Evolutionary conservation across 352 stramenopile species (phyloP).

Genomic region (Phytopythium ostracodes): DNA sequence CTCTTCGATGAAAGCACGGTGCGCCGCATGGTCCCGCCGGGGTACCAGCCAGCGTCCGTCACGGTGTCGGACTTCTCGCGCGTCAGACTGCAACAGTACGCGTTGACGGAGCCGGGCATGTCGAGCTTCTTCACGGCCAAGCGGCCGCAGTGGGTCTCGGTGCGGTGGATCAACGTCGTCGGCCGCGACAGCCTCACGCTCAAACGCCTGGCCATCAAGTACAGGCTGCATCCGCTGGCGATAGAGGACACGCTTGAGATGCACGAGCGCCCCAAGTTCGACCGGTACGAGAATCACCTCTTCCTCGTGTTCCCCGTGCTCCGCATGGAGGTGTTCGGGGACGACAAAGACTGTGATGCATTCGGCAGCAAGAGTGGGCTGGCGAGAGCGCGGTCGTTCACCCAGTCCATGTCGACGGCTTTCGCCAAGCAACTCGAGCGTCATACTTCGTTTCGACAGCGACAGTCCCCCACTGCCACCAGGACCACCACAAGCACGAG

Average conservation of each 20-base stretch:
- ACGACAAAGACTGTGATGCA: slow-evolving; percentile 13
- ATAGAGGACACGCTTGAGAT: slow-evolving; percentile 86
- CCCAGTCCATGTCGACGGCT: slow-evolving; percentile 24
- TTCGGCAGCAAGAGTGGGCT: neutral
- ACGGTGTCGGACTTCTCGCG: slow-evolving; percentile 80
- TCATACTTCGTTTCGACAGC: slow-evolving; percentile 15
- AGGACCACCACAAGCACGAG: slow-evolving; percentile 2
- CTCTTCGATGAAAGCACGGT: slow-evolving; percentile 77
- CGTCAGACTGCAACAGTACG: slow-evolving; percentile 65
- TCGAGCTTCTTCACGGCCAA: slow-evolving; percentile 74
- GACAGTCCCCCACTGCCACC: slow-evolving; percentile 1
- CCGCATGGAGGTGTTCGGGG: slow-evolving; percentile 53
- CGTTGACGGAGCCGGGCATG: slow-evolving; percentile 39
- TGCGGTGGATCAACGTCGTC: slow-evolving; percentile 87
- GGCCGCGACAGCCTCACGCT: slow-evolving; percentile 76
- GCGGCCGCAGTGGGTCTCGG: slow-evolving; percentile 71
- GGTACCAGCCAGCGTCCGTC: slow-evolving; percentile 53
- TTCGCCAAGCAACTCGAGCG: slow-evolving; percentile 39
- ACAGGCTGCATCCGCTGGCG: slow-evolving; percentile 77
- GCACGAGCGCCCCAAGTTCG: slow-evolving; percentile 84
- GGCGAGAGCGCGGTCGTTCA: slow-evolving; percentile 8
- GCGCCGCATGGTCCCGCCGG: slow-evolving; percentile 41
- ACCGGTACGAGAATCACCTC: slow-evolving; percentile 79
- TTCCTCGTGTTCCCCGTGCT: slow-evolving; percentile 84
- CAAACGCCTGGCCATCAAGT: slow-evolving; percentile 86